Evolutionary conservation across 257 asterid genomes (phyloP).

Genomic region (Solanum chmielewskii): DNA sequence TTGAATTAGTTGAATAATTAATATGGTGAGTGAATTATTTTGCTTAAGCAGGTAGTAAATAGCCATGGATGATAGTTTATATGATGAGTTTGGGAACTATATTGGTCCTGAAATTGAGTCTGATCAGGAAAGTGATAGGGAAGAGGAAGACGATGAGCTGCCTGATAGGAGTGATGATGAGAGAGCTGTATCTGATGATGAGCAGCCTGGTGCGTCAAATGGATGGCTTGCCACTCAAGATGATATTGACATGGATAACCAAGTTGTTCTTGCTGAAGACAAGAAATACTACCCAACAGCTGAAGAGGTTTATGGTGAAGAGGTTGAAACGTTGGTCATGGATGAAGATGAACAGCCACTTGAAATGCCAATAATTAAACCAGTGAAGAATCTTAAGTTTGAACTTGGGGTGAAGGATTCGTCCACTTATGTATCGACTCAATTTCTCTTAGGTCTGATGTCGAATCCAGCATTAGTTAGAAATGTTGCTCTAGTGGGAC

Average conservation of each 20-base stretch:
- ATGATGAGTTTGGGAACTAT: conserved; percentile 94
- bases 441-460: conserved; percentile 91
- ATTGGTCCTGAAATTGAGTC: conserved; percentile 97
- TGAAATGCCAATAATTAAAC: conserved; percentile 74
- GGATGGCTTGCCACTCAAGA: conserved; percentile 68
- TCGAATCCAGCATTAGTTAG: conserved; percentile 75
- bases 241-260: conserved; percentile 74
- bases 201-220: conserved; percentile 65
- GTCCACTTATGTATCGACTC: conserved; percentile 75
- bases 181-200: conserved; percentile 53
- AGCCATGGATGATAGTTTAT: conserved; percentile 85
- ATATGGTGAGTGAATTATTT: background rate
- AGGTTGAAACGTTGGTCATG: conserved; percentile 91
- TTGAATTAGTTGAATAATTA: background rate
- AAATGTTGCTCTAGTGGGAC: conserved; percentile 90
- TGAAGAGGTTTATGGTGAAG: conserved; percentile 96
- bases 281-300: conserved; percentile 95
- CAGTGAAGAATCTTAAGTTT: conserved; percentile 82
- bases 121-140: conserved; percentile 79
- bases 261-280: conserved; percentile 87
- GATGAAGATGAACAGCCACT: conserved; percentile 96
- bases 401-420: conserved; percentile 94
- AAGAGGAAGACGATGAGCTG: conserved; percentile 74
- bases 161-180: conserved; percentile 63
- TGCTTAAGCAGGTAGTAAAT: background rate